Evolutionary conservation across 768 basidiomycete species (phyloP).

Genomic region (Mycena indigotica): DNA sequence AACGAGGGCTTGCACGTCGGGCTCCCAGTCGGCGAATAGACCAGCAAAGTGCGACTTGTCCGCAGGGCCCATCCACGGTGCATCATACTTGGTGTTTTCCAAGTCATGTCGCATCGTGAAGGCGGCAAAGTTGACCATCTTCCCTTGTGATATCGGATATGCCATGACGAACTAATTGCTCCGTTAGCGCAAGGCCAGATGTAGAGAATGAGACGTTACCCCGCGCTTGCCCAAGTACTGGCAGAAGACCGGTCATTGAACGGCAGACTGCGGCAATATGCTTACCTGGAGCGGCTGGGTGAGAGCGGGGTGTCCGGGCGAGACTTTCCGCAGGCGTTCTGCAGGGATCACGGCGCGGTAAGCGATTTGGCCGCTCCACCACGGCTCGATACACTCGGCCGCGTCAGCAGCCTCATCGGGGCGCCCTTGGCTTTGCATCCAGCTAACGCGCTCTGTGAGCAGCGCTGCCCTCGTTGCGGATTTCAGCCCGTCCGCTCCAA

Average conservation of each 20-base stretch:
- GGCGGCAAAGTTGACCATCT: constrained; percentile 63
- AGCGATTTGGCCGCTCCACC: constrained; percentile 60
- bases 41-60: constrained; percentile 46
- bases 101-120: constrained; percentile 54
- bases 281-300: constrained; percentile 51
- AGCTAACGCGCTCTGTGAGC: constrained; percentile 39
- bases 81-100: constrained; percentile 52
- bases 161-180: constrained; percentile 55
- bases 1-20: constrained; percentile 58
- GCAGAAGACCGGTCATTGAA: background rate
- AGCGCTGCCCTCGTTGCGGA: constrained; percentile 34
- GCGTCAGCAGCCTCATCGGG: constrained; percentile 42
- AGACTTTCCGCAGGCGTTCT: constrained; percentile 43
- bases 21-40: constrained; percentile 57
- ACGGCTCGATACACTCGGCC: constrained; percentile 48
- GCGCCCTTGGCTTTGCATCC: constrained; percentile 37
- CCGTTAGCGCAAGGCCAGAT: constrained; percentile 1
- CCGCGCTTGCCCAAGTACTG: constrained; percentile 61
- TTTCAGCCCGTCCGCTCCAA: constrained; percentile 28
- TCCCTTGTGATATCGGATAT: constrained; percentile 63
- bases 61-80: constrained; percentile 53
- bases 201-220: constrained; percentile 31
- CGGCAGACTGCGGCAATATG: too few relatives aligned
- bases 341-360: constrained; percentile 63
- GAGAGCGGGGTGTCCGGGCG: constrained; percentile 52